Evolutionary conservation across 2,329 filamentous ascomycete genomes (phyloP), one percentile per base, ranked within the genome.

Genomic region (Venturia oleaginea): DNA sequence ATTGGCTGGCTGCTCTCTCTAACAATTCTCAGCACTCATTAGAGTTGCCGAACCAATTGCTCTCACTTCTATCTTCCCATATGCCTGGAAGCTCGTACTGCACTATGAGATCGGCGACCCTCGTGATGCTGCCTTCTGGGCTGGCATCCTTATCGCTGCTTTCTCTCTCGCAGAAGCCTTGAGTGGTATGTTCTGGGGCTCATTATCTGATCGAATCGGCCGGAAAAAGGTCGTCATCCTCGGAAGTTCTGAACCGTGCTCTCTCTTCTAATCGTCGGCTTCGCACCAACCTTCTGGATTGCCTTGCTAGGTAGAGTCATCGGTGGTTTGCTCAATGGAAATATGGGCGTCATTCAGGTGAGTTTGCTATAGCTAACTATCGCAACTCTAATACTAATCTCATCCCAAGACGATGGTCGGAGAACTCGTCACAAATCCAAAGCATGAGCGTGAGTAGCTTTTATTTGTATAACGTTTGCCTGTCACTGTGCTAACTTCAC

Each of bases 41-140:
- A 90, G 92, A 71, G 84, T 97, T 67, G 91, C 92, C 61, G 92
- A 97, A 77, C 92, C 92, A 24, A 93, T 97, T 71, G 92, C 92
- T 60, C 83, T 97, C 69, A 96, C 92, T 2, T 95, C 91, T 72
- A 95, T 96, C 77, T 95, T 95, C 69, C 92, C 92, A 17, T 97
- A 96, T 66, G 75, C 75, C 24, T 76, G 75, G 72, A 76, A 75
- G 64, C 71, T 77, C 17, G 74, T 75, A 61, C 69, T 72, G 27
- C 70, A 75, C 64, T 77, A 71, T 66, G 65, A 76, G 59, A 69
- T 76, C 66, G 71, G 71, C 55, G 69, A 72, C 61, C 70, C 74
- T 62, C 67, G 72, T 7, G 74, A 76, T 67, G 75, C 92, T 60
- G 93, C 92, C 2, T 93, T 96, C 79, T 96, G 94, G 74, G 89